Percentiles rank a stretch among this genome's conserved stretches.
phyloP scores from a whole-genome alignment of 768 basidiomycete genomes.

The Suillus hirtellus region DNA sequence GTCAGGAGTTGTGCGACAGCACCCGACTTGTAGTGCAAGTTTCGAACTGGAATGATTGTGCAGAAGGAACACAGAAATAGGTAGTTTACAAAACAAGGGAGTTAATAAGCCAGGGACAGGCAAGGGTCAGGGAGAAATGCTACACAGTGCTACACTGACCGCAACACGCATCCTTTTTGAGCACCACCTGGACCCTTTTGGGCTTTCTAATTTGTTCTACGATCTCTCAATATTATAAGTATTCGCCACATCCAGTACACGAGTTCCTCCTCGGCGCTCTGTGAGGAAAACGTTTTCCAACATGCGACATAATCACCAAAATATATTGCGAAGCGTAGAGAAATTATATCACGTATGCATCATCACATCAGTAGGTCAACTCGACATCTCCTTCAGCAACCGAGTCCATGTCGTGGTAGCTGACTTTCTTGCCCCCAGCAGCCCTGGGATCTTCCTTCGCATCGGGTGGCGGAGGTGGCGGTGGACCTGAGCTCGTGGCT shows the following conservation, averaged over 20 bases:
- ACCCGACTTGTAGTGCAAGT: background rate
- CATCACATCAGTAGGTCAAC: conserved; percentile 40
- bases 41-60: background rate
- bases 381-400: conserved; percentile 81
- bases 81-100: background rate
- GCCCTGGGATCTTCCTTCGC: conserved; percentile 93
- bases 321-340: conserved; percentile 31
- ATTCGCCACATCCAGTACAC: background rate
- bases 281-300: background rate
- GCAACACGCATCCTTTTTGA: conserved; percentile 7
- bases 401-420: conserved; percentile 95
- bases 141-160: conserved; percentile 5
- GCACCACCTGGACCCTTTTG: background rate
- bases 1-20: background rate
- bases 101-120: background rate
- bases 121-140: background rate
- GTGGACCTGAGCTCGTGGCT: conserved; percentile 49
- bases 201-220: background rate
- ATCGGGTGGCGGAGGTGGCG: conserved; percentile 82
- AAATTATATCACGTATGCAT: conserved; percentile 20
- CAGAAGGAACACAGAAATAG: conserved; percentile 1
- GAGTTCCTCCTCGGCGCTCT: background rate
- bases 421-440: conserved; percentile 83
- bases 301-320: conserved; percentile 16
- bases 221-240: conserved; percentile 3